Conservation (phyloP, 2,329 filamentous ascomycete species). For the Fusarium bulbicola region DNA sequence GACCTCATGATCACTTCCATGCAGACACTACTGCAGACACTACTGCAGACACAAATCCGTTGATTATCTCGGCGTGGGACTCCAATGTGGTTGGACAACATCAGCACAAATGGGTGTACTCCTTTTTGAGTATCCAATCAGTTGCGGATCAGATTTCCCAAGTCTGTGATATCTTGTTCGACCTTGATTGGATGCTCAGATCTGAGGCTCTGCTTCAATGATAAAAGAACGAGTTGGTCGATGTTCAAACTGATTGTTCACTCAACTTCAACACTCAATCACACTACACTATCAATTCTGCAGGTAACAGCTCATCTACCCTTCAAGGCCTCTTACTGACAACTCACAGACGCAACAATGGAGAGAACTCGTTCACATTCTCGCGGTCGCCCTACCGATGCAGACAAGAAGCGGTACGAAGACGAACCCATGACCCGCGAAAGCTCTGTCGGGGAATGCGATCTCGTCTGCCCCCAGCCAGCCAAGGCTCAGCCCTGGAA, state of each 20-base stretch:
- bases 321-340: fast-evolving
- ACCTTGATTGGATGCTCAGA: background rate
- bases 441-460: background rate
- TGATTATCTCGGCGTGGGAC: background rate
- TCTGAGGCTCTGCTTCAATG: background rate
- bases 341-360: background rate
- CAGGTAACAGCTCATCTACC: fast-evolving
- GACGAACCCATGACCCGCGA: background rate
- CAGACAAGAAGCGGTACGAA: background rate
- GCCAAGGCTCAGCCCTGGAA: background rate
- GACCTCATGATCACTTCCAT: background rate
- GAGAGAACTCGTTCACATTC: background rate
- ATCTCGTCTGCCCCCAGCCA: background rate
- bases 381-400: background rate
- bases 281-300: background rate
- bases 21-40: background rate
- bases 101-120: no score
- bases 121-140: background rate
- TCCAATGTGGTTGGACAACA: background rate
- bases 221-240: background rate
- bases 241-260: background rate
- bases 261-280: background rate
- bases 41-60: background rate
- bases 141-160: fast-evolving
- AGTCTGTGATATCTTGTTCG: background rate